Evolutionary conservation across 805 yeast genomes (phyloP), one percentile per base, ranked within the genome.

Genomic region (Schizosaccharomyces octosporus): DNA sequence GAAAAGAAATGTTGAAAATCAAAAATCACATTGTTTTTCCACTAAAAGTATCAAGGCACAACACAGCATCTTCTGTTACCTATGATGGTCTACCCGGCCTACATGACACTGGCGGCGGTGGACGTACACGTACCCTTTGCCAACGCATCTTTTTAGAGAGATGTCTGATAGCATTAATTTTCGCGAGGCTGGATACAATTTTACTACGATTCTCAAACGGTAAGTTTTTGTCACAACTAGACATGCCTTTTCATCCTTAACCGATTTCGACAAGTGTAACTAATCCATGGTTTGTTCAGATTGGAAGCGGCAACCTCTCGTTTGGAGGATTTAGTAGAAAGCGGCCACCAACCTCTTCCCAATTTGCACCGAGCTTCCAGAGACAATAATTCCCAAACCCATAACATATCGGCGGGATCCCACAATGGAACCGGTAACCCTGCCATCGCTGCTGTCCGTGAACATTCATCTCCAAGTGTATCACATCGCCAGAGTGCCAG

Each of bases 241-340:
- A 32, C 48, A 42, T 17, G 2, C 32, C 15, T 5, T 27, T 24
- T 58, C 39, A 13, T 9, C n/a, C 11, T n/a, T 13, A 3, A 2
- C 27, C 43, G 24, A 59, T 42, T 29, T 3, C 39, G 27, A 27
- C 39, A 36, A 27, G 15, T 19, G 45, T 36, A 17, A 36, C 43
- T 41, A 42, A 42, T 9, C 19, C 57, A 17, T 31, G 4, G 17
- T 15, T 36, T 69, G 68, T 78, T 7, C 15, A 51, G 95, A 66
- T 79, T 88, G 67, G 97, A 88, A 71, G 90, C 95, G 17, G 96
- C 96, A 43, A 87, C 97, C 9, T 83, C 95, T 5, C 81, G 97
- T 59, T 79, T 88, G 66, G 97, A 88, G 69, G 96, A 88, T 70
- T 81, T 88, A 58, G 86, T 94, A 39, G 78, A 84, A 61, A 82